phyloP scores from a whole-genome alignment of 1,284 basidiomycete genomes.

The Apiotrichum sp. region DNA sequence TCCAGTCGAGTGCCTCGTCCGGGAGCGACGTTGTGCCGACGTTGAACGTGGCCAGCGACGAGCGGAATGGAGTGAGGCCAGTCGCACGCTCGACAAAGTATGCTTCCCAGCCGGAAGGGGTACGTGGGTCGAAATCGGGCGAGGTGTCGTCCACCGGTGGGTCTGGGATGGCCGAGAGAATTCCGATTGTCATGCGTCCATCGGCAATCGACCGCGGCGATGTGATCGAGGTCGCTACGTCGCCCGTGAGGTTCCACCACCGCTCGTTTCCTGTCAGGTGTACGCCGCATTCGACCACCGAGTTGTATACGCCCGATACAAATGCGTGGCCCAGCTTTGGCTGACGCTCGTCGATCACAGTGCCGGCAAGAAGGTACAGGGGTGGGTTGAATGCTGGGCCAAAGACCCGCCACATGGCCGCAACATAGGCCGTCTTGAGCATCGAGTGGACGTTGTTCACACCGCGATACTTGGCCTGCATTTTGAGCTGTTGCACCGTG shows the following conservation, averaged over 20 bases:
- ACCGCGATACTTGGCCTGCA: conserved; percentile 14
- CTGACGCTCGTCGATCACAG: conserved; percentile 20
- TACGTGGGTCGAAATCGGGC: conserved; percentile 15
- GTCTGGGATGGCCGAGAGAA: conserved; percentile 32
- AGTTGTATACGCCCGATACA: conserved; percentile 29
- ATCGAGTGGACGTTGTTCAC: conserved; percentile 32
- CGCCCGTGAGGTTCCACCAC: conserved; percentile 24
- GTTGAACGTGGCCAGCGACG: conserved; percentile 27
- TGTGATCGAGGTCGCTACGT: conserved; percentile 1
- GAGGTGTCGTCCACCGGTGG: neutral
- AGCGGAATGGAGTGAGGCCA: conserved; percentile 10
- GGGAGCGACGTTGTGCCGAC: conserved; percentile 26
- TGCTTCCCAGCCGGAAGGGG: conserved; percentile 35
- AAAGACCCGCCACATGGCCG: conserved; percentile 22
- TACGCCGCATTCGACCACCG: conserved; percentile 15
- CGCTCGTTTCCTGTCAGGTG: conserved; percentile 7
- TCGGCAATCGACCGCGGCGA: conserved; percentile 3
- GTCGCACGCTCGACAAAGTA: conserved; percentile 22
- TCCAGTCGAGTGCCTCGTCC: conserved; percentile 22
- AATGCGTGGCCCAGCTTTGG: conserved; percentile 18
- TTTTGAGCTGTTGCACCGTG: conserved; percentile 19
- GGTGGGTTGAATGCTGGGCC: neutral
- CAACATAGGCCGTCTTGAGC: conserved; percentile 23
- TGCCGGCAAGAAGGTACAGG: neutral
- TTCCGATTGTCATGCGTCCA: conserved; percentile 25